phyloP scores from a whole-genome alignment of 495 filamentous ascomycete species.

The Penicillium silybi region DNA sequence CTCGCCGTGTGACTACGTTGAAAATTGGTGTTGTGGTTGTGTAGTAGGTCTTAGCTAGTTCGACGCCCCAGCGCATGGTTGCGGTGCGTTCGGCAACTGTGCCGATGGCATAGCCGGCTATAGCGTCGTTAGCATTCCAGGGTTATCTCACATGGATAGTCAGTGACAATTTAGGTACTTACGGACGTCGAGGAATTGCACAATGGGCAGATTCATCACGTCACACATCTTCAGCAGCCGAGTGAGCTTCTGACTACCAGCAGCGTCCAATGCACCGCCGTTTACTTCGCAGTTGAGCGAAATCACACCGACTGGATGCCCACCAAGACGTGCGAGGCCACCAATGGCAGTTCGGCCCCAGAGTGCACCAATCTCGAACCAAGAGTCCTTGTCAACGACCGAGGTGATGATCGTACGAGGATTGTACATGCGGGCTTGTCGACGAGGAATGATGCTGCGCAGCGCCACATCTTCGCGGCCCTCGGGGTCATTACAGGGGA shows the following conservation, averaged over 20 bases:
- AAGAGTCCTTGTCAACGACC: slow-evolving; percentile 52
- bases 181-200: slow-evolving; percentile 61
- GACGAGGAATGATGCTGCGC: slow-evolving; percentile 53
- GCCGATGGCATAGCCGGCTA: slow-evolving; percentile 58
- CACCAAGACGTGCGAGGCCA: slow-evolving; percentile 53
- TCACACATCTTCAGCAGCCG: slow-evolving; percentile 58
- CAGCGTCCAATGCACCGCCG: slow-evolving; percentile 57
- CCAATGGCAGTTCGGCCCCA: slow-evolving; percentile 61
- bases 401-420: slow-evolving; percentile 51
- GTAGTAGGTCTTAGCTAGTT: slow-evolving; percentile 56
- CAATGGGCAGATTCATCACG: slow-evolving; percentile 58
- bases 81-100: slow-evolving; percentile 58
- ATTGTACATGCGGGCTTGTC: slow-evolving; percentile 58
- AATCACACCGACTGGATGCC: slow-evolving; percentile 53
- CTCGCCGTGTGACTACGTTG: slow-evolving; percentile 53
- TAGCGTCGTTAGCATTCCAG: neutral
- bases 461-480: slow-evolving; percentile 45
- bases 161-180: slow-evolving; percentile 12
- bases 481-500: slow-evolving; percentile 43
- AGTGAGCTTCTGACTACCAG: slow-evolving; percentile 56
- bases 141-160: neutral
- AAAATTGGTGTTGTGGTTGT: slow-evolving; percentile 58
- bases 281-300: slow-evolving; percentile 57
- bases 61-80: slow-evolving; percentile 60
- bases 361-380: slow-evolving; percentile 59